These are phyloP conservation scores for Ceratocystis smalleyi DNA, from an alignment of 2,329 filamentous ascomycete genomes.

Conservation along the genomic window DNA sequence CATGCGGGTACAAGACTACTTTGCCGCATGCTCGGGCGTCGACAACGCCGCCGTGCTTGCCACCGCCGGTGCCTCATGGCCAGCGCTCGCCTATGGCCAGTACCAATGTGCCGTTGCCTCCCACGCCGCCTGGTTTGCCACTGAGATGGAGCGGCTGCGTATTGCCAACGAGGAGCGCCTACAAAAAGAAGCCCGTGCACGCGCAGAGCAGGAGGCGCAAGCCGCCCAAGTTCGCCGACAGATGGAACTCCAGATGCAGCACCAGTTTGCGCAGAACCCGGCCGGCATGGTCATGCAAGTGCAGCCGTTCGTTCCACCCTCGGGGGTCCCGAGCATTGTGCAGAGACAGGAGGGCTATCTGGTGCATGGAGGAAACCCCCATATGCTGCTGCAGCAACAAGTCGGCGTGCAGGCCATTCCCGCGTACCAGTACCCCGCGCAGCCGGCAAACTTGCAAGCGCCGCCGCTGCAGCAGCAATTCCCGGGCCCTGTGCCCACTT, in stretches of 20 bases:
- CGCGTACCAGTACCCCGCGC: too few relatives aligned
- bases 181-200: not conserved
- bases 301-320: not conserved
- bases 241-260: not conserved
- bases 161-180: not conserved
- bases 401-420: not conserved
- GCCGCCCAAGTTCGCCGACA: not conserved
- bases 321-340: not conserved
- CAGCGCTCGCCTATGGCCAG: not conserved
- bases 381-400: not conserved
- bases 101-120: not conserved
- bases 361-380: not conserved
- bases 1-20: slow-evolving; percentile 4
- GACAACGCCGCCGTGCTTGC: not conserved
- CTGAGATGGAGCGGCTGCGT: not conserved
- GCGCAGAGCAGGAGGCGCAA: not conserved
- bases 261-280: not conserved
- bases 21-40: not conserved
- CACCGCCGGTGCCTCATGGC: not conserved
- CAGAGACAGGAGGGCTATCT: not conserved
- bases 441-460: too few relatives aligned
- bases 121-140: not conserved
- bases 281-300: not conserved
- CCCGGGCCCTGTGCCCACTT: not conserved
- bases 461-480: too few relatives aligned